Base-by-base conservation (phyloP, 495 filamentous ascomycete genomes). In the Lineolata rhizophorae region DNA sequence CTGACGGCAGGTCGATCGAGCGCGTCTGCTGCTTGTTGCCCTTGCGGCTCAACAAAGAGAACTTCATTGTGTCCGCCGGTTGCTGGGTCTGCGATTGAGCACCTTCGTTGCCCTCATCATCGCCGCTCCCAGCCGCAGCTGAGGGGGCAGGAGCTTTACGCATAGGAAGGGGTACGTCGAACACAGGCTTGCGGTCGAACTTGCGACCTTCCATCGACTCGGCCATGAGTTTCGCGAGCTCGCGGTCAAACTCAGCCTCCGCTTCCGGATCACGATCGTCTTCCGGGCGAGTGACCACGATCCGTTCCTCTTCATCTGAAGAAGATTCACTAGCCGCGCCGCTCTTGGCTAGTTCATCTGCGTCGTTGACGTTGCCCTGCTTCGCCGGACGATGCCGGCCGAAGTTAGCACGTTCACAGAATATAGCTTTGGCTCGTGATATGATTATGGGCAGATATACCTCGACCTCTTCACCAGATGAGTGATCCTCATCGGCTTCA, bases 141-240 rank as follows among this genome's bases (percentile, higher is more conserved):
- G n/a, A n/a, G n/a, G n/a, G n/a, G 5, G 49, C 47, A 10, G 50
- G 40, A 43, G 72, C 75, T 10, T 77, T 63, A 37, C 78, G 69
- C 52, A 99, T 84, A 1, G 87, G 87, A 13, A 99, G 48, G 1
- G 90, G 82, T 19, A 95, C 76, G 46, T 99, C 87, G 46, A 99
- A 92, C 27, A 90, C 57, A 20, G 72, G 70, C 52, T 91, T 94
- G 27, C 87, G 79, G 43, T 99, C 85, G 41, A 90, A 87, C 42
- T 85, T 87, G 32, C 90, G 65, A 5, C 82, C 80, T 22, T 95
- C 90, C 49, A 90, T 55, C 57, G 84, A 92, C 46, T 99, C 87
- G 38, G 83, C 64, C 90, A 95, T 94, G 72, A 99, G 78, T 53
- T 94, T 95, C 12, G 90, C 84, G 51, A 90, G 82, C 55, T 95